Base-by-base conservation (phyloP, 2,329 filamentous ascomycete genomes). In the Nothophoma quercina region DNA sequence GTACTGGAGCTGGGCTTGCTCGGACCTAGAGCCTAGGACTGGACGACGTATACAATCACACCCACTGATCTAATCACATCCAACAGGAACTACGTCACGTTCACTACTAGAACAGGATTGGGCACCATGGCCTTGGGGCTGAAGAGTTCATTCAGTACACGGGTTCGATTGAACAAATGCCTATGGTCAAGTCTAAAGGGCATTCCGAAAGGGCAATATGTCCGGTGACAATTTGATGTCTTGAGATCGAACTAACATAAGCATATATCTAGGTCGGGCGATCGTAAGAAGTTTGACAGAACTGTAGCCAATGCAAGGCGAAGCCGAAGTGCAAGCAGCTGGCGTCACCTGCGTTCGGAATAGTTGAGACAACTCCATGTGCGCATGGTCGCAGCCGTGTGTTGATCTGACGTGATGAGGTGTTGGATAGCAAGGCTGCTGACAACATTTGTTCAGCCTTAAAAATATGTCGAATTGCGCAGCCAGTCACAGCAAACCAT, bases 251-350 rank as follows among this genome's bases (percentile, higher is more conserved):
- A 42, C 26, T 25, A 41, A 13, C n/a, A 47, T 43, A 42, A 47
- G 29, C 41, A 41, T 52, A 52, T 42, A 28, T 21, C 30, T 47
- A 53, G 50, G 32, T 36, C 33, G 42, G 25, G 32, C 42, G 36
- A 53, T 47, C 50, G 32, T 42, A 32, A 53, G 36, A 52, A 53
- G 30, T 36, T 43, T 53, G 22, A 28, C 29, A n/a, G 12, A 15
- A n/a, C 7, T 8, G 15, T 22, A 19, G 5, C 40, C 48, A 51
- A 45, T 51, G 13, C 13, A 5, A 19, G n/a, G 15, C 19, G 3
- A 15, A 30, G 15, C 4, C 18, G 19, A 33, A 13, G 15, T 6
- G 7, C 25, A 43, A 16, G 8, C 32, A 51, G 48, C 40, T 51
- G 48, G 41, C 48, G 40, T 40, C 48, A 51, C 28, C 30, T 19